Evolutionary conservation across 768 basidiomycete genomes (phyloP), one percentile per base, ranked within the genome.

Genomic region (Psilocybe cyanescens): DNA sequence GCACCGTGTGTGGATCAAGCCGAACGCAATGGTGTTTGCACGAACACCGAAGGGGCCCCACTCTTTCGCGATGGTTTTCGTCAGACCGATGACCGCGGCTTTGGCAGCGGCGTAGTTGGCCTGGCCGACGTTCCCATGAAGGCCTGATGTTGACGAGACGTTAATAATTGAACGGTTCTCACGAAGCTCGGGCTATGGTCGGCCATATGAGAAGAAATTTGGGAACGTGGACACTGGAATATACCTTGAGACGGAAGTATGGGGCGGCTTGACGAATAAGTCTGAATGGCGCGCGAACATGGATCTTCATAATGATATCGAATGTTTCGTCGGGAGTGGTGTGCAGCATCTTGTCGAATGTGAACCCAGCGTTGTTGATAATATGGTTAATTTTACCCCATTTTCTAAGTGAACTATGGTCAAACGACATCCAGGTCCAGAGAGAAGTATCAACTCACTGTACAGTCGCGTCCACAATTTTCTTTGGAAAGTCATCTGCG

Each of bases 331-430:
- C 93, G 2, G 90, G 87, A 61, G 88, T 92, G 4, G 91, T 92
- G 76, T 93, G 92, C 41, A 94, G 78, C 93, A 95, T 95, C 74
- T 88, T 90, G 81, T 93, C 90, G 67, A 83, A 91, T 6, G 90
- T 91, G 77, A 92, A 92, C 51, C 87, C 89, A 50, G 89, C 88
- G 64, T 94, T 94, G 76, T 94, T 94, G 33, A 94, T 81, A 56
- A 94, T 91, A 71, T 94, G 91, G 74, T 95, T 92, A 53, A 95
- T 87, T 71, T 92, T 90, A 28, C 92, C 92, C 65, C 87, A 94
- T 64, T 88, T 86, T 61, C 89, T 92, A 68, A 31, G 44, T 44
- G 35, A 19, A 52, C 28, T 24, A 41, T 16, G 12, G 46, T 54
- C 35, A 54, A 24, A 24, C 24, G 2, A 24, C 24, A 24, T 24